These are phyloP conservation scores for Verruconis gallopava DNA, from an alignment of 2,329 filamentous ascomycete species.

Conservation along the genomic window DNA sequence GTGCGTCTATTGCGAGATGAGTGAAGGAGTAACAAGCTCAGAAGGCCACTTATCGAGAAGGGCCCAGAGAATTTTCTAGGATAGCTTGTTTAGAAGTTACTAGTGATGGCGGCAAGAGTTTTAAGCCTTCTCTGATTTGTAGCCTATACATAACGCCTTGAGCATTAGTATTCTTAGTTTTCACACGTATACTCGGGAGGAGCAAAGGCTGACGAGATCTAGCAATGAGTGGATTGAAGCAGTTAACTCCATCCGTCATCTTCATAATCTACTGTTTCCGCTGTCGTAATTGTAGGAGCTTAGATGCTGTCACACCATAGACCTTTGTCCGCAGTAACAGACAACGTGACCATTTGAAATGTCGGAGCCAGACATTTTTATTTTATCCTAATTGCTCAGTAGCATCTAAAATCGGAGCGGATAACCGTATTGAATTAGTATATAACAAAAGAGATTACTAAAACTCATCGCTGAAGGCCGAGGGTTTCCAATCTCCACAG, in stretches of 20 bases:
- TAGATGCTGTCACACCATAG: background rate
- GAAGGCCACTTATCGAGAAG: conserved; percentile 5
- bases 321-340: background rate
- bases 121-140: background rate
- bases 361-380: too few relatives aligned
- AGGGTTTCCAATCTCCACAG: background rate
- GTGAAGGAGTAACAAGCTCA: too few relatives aligned
- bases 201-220: background rate
- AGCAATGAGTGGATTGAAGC: background rate
- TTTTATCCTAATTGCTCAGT: too few relatives aligned
- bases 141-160: too few relatives aligned
- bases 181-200: background rate
- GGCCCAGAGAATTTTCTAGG: conserved; percentile 4
- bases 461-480: background rate
- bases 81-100: background rate
- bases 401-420: background rate
- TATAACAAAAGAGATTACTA: background rate
- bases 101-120: background rate
- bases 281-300: background rate
- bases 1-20: background rate
- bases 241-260: conserved; percentile 9
- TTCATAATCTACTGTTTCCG: background rate
- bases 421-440: background rate
- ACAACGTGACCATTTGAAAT: background rate
- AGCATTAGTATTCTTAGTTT: background rate